Evolutionary conservation across 148 eudicot species (phyloP), one percentile per base, ranked within the genome.

Genomic region (Gaultheria prostrata): DNA sequence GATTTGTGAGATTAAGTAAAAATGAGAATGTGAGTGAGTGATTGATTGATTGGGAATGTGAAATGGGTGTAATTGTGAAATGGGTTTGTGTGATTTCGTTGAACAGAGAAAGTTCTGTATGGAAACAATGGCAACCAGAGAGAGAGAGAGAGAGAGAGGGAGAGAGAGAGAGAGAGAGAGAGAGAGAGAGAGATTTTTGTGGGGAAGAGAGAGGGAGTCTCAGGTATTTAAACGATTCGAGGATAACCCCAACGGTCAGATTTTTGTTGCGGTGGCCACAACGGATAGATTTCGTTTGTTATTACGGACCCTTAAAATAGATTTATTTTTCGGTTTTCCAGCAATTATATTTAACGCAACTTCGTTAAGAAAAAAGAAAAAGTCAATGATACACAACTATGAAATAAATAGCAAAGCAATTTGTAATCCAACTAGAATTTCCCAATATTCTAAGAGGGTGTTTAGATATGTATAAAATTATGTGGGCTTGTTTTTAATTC

Each of bases 261-360:
- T 77, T 77, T 77, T 77, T 28, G 54, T 48, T 50, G 15, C 26
- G 79, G 59, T 77, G 79, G 51, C 15, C 35, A 30, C 39, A 77
- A 77, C 79, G 79, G 33, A 49, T 77, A 74, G 78, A 74, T 45
- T 74, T 24, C 30, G 11, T 45, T 45, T 45, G 5, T 71, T 71
- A 21, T 45, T 35, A 70, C 26, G 72, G 17, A 11, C 15, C 72
- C 72, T 10, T 65, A n/a, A 65, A 26, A 65, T 24, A 56, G 21
- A 56, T 13, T 56, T 12, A 14, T 56, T 56, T 56, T 13, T 56
- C 6, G 20, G 5, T 56, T 56, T 15, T 56, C 61, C 21, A 39
- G 43, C 0, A 39, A 39, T 39, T 39, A 39, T 39, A 39, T 39
- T 35, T 39, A 39, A 39, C 67, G 9, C 67, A 11, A 59, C 28